These are phyloP conservation scores for Hanseniaspora sp. DNA, from an alignment of 1,139 yeast genomes.

Conservation along the genomic window DNA sequence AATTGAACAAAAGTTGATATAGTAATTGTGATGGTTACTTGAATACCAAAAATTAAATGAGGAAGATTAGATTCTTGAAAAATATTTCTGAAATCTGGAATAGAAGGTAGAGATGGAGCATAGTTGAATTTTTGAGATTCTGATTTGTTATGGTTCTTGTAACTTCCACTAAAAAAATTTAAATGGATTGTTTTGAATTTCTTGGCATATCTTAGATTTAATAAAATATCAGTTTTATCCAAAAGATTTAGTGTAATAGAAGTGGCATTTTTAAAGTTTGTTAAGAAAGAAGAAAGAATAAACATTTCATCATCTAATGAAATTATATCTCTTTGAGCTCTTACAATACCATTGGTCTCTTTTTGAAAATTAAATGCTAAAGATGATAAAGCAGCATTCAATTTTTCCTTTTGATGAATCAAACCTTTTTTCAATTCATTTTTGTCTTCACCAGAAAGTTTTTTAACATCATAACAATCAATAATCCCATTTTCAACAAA, in stretches of 20 bases:
- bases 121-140: constrained; percentile 29
- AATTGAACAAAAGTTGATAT: constrained; percentile 41
- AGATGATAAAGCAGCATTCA: constrained; percentile 29
- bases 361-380: constrained; percentile 30
- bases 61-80: constrained; percentile 20
- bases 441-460: constrained; percentile 17
- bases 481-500: constrained; percentile 31
- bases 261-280: constrained; percentile 37
- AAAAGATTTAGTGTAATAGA: constrained; percentile 30
- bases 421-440: constrained; percentile 25
- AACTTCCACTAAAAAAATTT: not conserved
- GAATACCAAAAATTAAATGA: constrained; percentile 38
- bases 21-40: constrained; percentile 37
- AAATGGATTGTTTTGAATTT: constrained; percentile 23
- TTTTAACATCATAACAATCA: constrained; percentile 34
- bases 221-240: constrained; percentile 28
- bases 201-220: constrained; percentile 28
- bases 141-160: constrained; percentile 22
- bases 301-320: constrained; percentile 42
- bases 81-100: constrained; percentile 7
- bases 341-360: constrained; percentile 24
- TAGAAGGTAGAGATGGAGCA: constrained; percentile 1
- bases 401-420: constrained; percentile 24
- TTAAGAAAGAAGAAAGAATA: constrained; percentile 37
- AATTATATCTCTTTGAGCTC: constrained; percentile 25